phyloP scores from a whole-genome alignment of 371 early-diverging fungal species.

The Syncephalastrum monosporum region DNA sequence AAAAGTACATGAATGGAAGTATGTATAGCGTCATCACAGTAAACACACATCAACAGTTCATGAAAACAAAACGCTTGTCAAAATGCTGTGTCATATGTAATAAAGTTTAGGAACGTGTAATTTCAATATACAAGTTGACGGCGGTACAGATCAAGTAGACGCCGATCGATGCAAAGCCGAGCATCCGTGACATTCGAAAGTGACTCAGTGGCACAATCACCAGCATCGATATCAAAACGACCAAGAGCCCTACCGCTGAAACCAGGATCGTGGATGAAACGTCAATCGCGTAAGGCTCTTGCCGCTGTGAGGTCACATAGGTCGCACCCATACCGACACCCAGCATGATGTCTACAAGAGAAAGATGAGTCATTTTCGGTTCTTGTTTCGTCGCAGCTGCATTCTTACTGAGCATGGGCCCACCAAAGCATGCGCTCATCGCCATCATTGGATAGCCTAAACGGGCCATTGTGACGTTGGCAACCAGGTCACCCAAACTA shows the following conservation, averaged over 20 bases:
- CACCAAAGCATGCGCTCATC: slow-evolving; percentile 83
- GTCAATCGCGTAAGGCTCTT: slow-evolving; percentile 44
- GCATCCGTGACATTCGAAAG: slow-evolving; percentile 48
- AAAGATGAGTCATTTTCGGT: background rate
- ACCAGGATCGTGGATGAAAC: slow-evolving; percentile 56
- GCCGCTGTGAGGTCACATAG: slow-evolving; percentile 48
- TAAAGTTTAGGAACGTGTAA: slow-evolving; percentile 11
- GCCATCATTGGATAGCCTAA: slow-evolving; percentile 87
- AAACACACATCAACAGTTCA: no score
- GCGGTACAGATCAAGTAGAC: slow-evolving; percentile 53
- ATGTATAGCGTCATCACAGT: no score
- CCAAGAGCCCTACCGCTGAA: slow-evolving; percentile 47
- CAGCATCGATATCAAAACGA: slow-evolving; percentile 44
- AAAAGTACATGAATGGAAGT: no score
- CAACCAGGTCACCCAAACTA: slow-evolving; percentile 81
- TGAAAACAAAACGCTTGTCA: no score
- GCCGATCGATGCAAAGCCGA: slow-evolving; percentile 53
- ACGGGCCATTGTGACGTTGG: slow-evolving; percentile 80
- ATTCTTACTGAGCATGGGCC: slow-evolving; percentile 75
- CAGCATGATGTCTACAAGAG: slow-evolving; percentile 62
- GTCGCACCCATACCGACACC: slow-evolving; percentile 74
- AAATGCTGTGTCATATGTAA: no score
- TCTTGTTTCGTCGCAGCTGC: background rate
- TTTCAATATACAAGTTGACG: slow-evolving; percentile 53
- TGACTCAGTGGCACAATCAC: slow-evolving; percentile 54